Evolutionary conservation across 169 alveolate genomes (phyloP).

Genomic region (Babesia sp.): DNA sequence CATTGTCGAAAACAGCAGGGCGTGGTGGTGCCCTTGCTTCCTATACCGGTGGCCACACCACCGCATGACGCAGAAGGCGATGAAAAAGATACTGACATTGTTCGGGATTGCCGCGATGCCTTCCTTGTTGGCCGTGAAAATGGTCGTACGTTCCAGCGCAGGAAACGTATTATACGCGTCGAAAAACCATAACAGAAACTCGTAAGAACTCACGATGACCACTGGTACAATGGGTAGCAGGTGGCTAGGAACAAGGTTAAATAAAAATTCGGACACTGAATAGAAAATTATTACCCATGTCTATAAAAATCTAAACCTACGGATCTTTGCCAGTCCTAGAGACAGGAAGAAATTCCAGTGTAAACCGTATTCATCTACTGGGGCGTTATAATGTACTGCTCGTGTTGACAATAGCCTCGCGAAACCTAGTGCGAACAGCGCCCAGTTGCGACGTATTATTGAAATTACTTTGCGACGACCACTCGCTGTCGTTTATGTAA

Average conservation of each 20-base stretch:
- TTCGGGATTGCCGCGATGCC: constrained; percentile 54
- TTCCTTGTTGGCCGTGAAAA: constrained; percentile 50
- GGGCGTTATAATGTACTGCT: constrained; percentile 26
- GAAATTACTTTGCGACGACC: neutral
- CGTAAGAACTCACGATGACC: constrained; percentile 19
- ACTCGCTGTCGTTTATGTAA: neutral
- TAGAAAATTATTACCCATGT: neutral
- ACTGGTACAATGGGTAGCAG: constrained; percentile 13
- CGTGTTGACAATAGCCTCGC: constrained; percentile 27
- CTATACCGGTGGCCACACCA: neutral
- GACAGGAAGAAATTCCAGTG: constrained; percentile 58
- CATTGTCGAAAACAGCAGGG: neutral
- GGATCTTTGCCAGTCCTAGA: constrained; percentile 34
- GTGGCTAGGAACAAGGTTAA: neutral
- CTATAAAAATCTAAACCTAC: neutral
- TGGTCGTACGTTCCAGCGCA: neutral
- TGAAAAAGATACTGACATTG: constrained; percentile 13
- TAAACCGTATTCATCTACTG: constrained; percentile 57
- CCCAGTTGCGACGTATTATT: constrained; percentile 25
- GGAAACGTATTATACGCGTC: constrained; percentile 1
- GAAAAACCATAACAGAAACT: constrained; percentile 3
- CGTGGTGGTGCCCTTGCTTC: neutral
- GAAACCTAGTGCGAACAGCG: constrained; percentile 33
- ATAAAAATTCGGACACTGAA: constrained; percentile 23
- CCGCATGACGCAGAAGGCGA: constrained; percentile 13